Evolutionary conservation across 805 yeast species (phyloP), one percentile per base, ranked within the genome.

Genomic region (Wickerhamiella siamensis): DNA sequence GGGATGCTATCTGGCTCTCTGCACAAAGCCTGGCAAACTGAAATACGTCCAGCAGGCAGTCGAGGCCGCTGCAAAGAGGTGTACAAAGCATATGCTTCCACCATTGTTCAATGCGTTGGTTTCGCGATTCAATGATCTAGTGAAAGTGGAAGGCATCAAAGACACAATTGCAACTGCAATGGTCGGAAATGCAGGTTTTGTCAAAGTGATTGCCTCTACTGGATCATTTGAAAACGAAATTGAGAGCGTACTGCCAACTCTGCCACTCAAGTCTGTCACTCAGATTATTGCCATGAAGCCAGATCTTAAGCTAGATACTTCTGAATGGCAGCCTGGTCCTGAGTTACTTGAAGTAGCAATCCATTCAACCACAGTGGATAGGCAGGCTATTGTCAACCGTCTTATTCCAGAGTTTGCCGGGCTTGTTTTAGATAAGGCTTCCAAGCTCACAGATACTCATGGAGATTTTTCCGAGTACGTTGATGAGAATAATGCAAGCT

Each of bases 1-100:
- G 57, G 56, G 57, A 5, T 52, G 55, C 34, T 50, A 44, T 27
- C 39, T 51, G 2, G 44, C 54, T 2, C 36, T 52, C 3, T 18
- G 37, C 37, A 20, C 27, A 3, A 34, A 34, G 17, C 37, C 37
- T 20, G 22, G 24, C 4, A 14, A 14, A 26, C n/a, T 3, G 3
- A 34, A 34, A 15, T 34, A 18, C 27, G 21, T 19, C 3, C 8
- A 4, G 16, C 27, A 21, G 5, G 37, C 37, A 14, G 14, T 34
- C 9, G 37, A 34, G 8, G 12, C 29, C 4, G 26, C 20, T 21
- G 26, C 27, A 12, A 34, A 18, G 8, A 24, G 37, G 10, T 17
- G 24, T 10, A 12, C 3, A 14, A 17, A 19, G 4, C 37, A 24
- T 10, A 21, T 34, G 37, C 20, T 21, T 4, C 37, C 9, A 4